Base-by-base conservation (phyloP, 176 grass and related monocot genomes). In the Oryza officinalis region DNA sequence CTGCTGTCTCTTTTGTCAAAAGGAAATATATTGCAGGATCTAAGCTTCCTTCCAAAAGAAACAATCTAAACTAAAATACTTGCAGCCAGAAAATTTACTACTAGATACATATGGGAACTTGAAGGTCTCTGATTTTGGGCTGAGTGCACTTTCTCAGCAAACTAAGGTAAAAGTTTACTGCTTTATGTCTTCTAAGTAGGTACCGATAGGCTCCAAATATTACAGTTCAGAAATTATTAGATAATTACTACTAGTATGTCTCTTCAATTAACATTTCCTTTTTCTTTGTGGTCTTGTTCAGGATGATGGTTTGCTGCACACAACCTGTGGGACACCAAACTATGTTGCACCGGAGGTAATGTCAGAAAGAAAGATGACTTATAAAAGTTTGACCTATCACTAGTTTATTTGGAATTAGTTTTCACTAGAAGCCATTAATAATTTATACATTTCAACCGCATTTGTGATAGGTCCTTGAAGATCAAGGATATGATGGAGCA, bases 221-320 rank as follows among this genome's bases (percentile, higher is more conserved):
- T 1, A 31, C 10, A 63, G 3, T n/a, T 65, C 25, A 1, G 69
- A 30, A 8, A 75, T 77, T 11, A 46, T 13, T 1, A 60, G 20
- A 77, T 45, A 81, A 52, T 26, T 52, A 17, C 59, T 72, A 25
- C n/a, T n/a, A n/a, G n/a, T 10, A 40, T 10, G 63, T 13, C 12
- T 20, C 15, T 30, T 86, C 20, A 13, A 32, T 70, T n/a, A 40
- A 25, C n/a, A 63, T 69, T 60, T 31, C 8, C 5, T 83, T 67
- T 1, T 79, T 75, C 67, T 11, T 76, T 40, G 10, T 75, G 84
- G 35, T 60, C 50, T 59, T 84, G 22, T 69, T 69, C 75, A 99
- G 96, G 93, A 86, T 79, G 96, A 99, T 91, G 96, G 96, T 17
- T 92, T 99, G 84, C 81, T 99, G 43, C 96, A 99, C 82, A 99